phyloP scores from a whole-genome alignment of 2,329 filamentous ascomycete genomes.

The Stagonosporopsis chrysanthemi region DNA sequence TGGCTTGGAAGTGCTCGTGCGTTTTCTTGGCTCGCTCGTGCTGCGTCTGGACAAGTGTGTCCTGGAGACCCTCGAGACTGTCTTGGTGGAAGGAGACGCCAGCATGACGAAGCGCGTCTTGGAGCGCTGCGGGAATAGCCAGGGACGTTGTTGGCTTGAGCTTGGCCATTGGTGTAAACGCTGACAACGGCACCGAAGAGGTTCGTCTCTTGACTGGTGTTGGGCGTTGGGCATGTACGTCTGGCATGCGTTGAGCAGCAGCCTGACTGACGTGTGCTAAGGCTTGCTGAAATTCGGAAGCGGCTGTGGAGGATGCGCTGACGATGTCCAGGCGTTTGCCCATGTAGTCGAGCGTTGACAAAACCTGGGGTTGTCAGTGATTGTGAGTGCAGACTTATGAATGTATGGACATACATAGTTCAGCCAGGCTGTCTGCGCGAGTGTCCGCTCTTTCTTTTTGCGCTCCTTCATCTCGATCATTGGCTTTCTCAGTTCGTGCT shows the following conservation, averaged over 20 bases:
- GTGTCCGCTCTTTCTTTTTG: constrained; percentile 44
- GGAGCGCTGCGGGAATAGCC: constrained; percentile 41
- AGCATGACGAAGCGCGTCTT: constrained; percentile 46
- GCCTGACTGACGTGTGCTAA: constrained; percentile 38
- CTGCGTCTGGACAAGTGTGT: constrained; percentile 38
- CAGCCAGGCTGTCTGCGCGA: constrained; percentile 51
- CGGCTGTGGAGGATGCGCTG: constrained; percentile 30
- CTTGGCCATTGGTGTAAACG: constrained; percentile 40
- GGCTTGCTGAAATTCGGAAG: constrained; percentile 43
- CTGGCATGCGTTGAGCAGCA: constrained; percentile 36
- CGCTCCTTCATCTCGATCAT: constrained; percentile 56
- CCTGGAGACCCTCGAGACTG: constrained; percentile 34
- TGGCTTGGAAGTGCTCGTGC: constrained; percentile 43
- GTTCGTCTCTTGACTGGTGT: constrained; percentile 32
- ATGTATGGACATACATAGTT: constrained; percentile 48
- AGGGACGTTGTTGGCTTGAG: constrained; percentile 38
- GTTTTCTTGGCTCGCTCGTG: constrained; percentile 48
- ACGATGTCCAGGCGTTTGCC: constrained; percentile 44
- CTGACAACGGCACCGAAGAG: constrained; percentile 33
- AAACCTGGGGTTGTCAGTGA: constrained; percentile 37
- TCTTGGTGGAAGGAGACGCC: constrained; percentile 43
- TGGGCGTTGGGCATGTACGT: constrained; percentile 21
- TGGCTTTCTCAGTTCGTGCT: constrained; percentile 71
- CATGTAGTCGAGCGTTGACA: constrained; percentile 54
- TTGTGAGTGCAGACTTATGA: neutral